Evolutionary conservation across 345 rosid genomes (phyloP).

Genomic region (Eutrema heterophyllum): DNA sequence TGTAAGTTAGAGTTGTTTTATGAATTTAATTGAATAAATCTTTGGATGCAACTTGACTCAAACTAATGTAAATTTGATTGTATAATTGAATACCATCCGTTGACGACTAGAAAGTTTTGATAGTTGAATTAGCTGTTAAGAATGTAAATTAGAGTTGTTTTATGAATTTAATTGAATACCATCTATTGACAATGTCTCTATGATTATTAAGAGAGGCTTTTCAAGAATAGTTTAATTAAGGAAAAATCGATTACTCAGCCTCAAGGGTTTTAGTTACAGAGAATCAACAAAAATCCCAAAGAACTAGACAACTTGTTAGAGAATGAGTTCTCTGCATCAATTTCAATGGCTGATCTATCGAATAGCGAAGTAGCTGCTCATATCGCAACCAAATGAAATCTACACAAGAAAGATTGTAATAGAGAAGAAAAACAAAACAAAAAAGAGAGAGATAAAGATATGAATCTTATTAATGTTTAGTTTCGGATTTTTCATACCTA

Average conservation of each 20-base stretch:
- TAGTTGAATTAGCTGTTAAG: neutral
- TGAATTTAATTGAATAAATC: too few relatives aligned
- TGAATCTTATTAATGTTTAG: neutral
- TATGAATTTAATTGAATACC: neutral
- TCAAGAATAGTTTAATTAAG: neutral
- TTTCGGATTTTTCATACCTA: neutral
- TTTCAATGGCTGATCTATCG: neutral
- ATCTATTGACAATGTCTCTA: neutral
- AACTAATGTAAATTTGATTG: neutral
- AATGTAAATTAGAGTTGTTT: neutral
- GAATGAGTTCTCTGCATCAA: neutral
- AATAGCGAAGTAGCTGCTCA: neutral
- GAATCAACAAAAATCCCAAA: neutral
- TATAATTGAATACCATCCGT: neutral
- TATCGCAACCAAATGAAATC: neutral
- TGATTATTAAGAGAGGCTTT: neutral
- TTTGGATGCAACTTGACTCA: conserved; percentile 2
- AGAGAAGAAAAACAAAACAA: neutral
- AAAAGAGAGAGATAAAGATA: neutral
- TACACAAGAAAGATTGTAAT: neutral
- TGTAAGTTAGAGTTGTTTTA: neutral
- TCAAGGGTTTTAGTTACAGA: neutral
- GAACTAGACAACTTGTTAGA: neutral
- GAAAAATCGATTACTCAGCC: neutral
- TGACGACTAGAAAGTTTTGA: neutral